Percentiles rank a stretch among this genome's conserved stretches.
Evolutionary conservation across 2,329 filamentous ascomycete genomes (phyloP).

Genomic region (Tolypocladium tundrense): DNA sequence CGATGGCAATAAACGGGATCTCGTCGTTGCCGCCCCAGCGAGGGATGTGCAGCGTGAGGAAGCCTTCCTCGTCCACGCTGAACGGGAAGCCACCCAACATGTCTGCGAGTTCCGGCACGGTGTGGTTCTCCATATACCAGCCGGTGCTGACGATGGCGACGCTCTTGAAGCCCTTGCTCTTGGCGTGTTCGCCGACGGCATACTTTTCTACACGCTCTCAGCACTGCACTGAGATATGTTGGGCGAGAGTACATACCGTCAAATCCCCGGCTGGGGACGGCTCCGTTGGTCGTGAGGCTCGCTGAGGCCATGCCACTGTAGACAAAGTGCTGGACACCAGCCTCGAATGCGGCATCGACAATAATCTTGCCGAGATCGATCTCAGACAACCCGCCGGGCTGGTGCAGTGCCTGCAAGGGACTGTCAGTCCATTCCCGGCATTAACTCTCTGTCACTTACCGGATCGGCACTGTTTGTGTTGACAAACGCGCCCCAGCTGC

Average conservation of each 20-base stretch:
- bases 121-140: slow-evolving; percentile 33
- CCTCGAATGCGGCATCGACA: slow-evolving; percentile 20
- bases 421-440: not conserved
- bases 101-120: slow-evolving; percentile 19
- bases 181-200: slow-evolving; percentile 25
- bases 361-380: slow-evolving; percentile 23
- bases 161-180: slow-evolving; percentile 20
- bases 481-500: slow-evolving; percentile 22
- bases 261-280: slow-evolving; percentile 18
- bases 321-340: slow-evolving; percentile 23
- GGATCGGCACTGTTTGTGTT: slow-evolving; percentile 22
- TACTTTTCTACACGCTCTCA: slow-evolving; percentile 21
- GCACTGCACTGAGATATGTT: too few relatives aligned
- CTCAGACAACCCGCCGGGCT: slow-evolving; percentile 18
- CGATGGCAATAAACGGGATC: slow-evolving; percentile 27
- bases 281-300: slow-evolving; percentile 20
- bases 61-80: slow-evolving; percentile 21
- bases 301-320: slow-evolving; percentile 24
- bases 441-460: slow-evolving; percentile 7
- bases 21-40: slow-evolving; percentile 25
- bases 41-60: slow-evolving; percentile 23
- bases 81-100: slow-evolving; percentile 31
- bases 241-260: slow-evolving; percentile 14
- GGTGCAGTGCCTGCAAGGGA: slow-evolving; percentile 11
- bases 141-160: slow-evolving; percentile 24